Conservation (phyloP, 345 rosid species). For the Isatis tinctoria region DNA sequence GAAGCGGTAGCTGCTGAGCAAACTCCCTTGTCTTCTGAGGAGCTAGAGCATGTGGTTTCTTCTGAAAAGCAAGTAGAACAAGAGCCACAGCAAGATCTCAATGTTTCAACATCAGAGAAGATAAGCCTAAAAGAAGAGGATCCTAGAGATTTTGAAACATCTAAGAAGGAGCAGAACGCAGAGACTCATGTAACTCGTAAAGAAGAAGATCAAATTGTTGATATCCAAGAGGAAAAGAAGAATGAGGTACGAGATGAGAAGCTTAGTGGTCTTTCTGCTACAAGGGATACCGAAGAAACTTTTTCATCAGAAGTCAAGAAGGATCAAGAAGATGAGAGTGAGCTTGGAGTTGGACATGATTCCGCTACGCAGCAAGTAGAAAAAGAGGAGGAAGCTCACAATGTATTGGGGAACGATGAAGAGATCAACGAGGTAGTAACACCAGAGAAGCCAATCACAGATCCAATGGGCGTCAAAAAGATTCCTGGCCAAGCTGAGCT, state of each 20-base stretch:
- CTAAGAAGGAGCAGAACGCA: conserved; percentile 4
- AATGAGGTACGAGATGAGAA: conserved; percentile 23
- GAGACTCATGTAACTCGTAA: conserved; percentile 21
- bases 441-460: conserved; percentile 6
- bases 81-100: background rate
- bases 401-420: background rate
- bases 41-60: conserved; percentile 14
- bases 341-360: background rate
- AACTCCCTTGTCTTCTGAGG: conserved; percentile 18
- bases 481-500: background rate
- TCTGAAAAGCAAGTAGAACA: conserved; percentile 14
- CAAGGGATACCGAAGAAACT: background rate
- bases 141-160: background rate
- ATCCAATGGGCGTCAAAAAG: background rate
- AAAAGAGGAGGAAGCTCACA: background rate
- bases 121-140: conserved; percentile 11
- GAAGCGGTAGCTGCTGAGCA: conserved; percentile 29
- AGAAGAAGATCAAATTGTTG: background rate
- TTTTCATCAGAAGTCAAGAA: background rate
- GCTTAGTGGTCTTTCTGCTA: background rate
- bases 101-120: background rate
- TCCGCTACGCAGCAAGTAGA: background rate
- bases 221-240: conserved; percentile 22
- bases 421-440: background rate
- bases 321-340: conserved; percentile 6